Conservation (phyloP, 2,329 filamentous ascomycete species). For the Diaporthe batatas region DNA sequence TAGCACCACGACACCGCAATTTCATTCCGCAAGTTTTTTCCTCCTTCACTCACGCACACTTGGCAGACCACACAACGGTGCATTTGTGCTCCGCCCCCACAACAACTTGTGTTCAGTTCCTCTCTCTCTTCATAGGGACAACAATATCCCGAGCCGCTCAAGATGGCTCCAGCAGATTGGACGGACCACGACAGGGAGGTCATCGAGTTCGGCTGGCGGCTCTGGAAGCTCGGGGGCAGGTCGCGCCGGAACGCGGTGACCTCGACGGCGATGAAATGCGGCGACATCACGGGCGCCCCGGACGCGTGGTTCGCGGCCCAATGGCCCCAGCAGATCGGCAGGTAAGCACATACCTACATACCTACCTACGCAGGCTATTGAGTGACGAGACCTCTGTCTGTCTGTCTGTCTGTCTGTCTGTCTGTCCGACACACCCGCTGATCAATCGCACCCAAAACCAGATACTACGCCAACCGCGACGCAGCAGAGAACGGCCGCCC, state of each 20-base stretch:
- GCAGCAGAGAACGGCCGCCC: neutral
- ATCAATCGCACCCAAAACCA: neutral
- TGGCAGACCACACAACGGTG: no score
- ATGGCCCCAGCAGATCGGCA: neutral
- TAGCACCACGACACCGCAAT: no score
- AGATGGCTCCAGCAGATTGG: neutral
- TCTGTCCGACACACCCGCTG: no score
- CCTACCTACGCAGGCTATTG: no score
- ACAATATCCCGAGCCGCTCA: neutral
- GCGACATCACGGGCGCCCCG: neutral
- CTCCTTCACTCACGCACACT: no score
- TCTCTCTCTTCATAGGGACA: neutral
- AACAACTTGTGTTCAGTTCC: neutral
- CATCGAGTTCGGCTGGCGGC: neutral
- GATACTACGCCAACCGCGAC: neutral
- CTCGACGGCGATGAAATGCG: neutral
- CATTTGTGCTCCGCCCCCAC: no score
- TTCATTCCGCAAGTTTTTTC: no score
- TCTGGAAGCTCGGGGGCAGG: neutral
- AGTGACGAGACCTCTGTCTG: no score
- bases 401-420: no score
- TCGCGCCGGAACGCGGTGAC: neutral
- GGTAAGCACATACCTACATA: neutral
- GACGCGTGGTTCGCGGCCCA: neutral
- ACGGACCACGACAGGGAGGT: neutral